phyloP scores from a whole-genome alignment of 1,284 basidiomycete species.

The Microbotryomycetes sp. region DNA sequence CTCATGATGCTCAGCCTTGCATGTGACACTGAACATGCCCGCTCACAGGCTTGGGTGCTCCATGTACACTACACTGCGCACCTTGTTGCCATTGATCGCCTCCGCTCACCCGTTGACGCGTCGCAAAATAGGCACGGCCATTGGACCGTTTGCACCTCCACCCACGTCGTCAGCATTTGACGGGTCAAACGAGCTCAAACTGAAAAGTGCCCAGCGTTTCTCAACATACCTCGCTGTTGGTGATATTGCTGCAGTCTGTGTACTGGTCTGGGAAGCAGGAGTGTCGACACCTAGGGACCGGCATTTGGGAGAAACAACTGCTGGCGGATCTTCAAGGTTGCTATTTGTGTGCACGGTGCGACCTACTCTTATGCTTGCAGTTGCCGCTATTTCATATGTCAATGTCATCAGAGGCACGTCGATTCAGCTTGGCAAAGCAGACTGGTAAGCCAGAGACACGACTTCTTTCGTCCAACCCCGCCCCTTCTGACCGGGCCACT shows the following conservation, averaged over 20 bases:
- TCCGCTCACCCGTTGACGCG: slow-evolving; percentile 12
- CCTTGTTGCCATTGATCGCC: slow-evolving; percentile 18
- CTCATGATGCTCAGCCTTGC: neutral
- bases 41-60: slow-evolving; percentile 20
- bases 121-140: neutral
- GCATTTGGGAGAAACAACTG: neutral
- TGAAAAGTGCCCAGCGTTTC: slow-evolving; percentile 29
- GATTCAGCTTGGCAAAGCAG: slow-evolving; percentile 18
- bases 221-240: slow-evolving; percentile 12
- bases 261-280: slow-evolving; percentile 25
- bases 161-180: neutral
- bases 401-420: slow-evolving; percentile 22
- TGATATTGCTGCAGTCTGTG: slow-evolving; percentile 16
- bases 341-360: slow-evolving; percentile 14
- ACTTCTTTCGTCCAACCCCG: no score
- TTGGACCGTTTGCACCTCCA: neutral
- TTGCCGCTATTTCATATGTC: slow-evolving; percentile 18
- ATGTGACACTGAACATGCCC: neutral
- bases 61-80: slow-evolving; percentile 23
- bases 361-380: slow-evolving; percentile 23
- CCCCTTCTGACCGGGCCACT: no score
- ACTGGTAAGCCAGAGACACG: slow-evolving; percentile 4
- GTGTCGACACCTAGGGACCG: neutral
- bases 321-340: neutral
- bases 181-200: neutral